Evolutionary conservation across 129 eudicot genomes (phyloP), one percentile per base, ranked within the genome.

Genomic region (Artemisia annua): DNA sequence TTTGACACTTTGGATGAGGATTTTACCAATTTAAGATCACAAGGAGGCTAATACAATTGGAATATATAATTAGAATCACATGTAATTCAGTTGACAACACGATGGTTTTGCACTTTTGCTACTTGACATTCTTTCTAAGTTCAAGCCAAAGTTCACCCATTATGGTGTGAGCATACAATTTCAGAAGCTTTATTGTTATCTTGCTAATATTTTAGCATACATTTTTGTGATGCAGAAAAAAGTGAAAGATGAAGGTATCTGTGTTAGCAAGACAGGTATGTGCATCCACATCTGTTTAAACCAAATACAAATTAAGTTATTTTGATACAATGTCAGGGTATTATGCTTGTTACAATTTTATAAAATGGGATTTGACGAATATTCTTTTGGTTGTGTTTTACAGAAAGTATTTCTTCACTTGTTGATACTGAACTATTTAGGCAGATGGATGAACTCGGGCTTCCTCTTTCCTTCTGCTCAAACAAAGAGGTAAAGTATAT

Each of bases 381-480:
- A 26, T 44, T 12, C 14, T 9, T 58, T 64, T 58, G 50, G 54
- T 63, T 81, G 60, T 52, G 76, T 67, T 44, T 77, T 46, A 62
- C 83, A 81, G 87, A 70, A 30, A 75, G 63, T 17, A 14, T 44
- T 69, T 66, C 63, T 24, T 43, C 81, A 48, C 44, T 74, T 32
- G 92, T 84, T 58, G 91, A 94, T 67, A 16, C 72, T 18, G 87
- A 89, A 49, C 72, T 89, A 52, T 73, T 71, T 59, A 57, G 69
- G 69, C 80, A 84, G 80, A 74, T 93, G 90, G 79, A 73, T 77
- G 97, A 79, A 52, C 78, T 89, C 73, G 98, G 98, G 66, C 97
- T 94, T 77, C 97, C 98, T 19, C 71, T 86, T 72, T 79, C 96
- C 39, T 94, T 94, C 84, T 85, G 68, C 56, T 84, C 97, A 48